Conservation (phyloP, 2,329 filamentous ascomycete species). For the Calonectria fujianensis region DNA sequence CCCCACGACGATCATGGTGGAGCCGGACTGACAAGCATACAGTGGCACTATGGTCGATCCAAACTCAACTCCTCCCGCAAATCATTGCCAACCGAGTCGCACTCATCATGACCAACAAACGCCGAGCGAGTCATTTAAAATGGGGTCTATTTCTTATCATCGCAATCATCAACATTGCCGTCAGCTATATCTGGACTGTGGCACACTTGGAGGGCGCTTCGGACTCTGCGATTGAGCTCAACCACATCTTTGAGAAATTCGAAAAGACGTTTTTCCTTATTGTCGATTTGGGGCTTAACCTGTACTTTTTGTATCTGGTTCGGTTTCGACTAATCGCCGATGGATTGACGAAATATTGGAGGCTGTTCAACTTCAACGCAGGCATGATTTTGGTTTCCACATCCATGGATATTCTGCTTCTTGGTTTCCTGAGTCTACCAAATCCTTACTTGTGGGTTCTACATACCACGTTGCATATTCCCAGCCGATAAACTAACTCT, state of each 20-base stretch:
- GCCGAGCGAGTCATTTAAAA: slow-evolving; percentile 59
- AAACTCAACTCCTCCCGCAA: slow-evolving; percentile 65
- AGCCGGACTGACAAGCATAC: background rate
- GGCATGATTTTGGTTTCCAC: slow-evolving; percentile 69
- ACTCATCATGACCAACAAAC: slow-evolving; percentile 63
- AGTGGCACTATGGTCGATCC: slow-evolving; percentile 47
- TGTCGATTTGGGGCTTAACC: slow-evolving; percentile 69
- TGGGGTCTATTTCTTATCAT: slow-evolving; percentile 60
- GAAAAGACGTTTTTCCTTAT: slow-evolving; percentile 69
- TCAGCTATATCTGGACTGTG: slow-evolving; percentile 64
- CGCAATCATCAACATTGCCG: slow-evolving; percentile 61
- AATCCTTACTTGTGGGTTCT: slow-evolving; percentile 42
- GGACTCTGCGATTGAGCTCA: slow-evolving; percentile 34
- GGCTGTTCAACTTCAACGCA: slow-evolving; percentile 69
- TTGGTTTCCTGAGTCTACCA: slow-evolving; percentile 52
- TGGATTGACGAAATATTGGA: slow-evolving; percentile 70
- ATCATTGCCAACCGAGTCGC: slow-evolving; percentile 67
- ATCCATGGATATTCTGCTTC: slow-evolving; percentile 64
- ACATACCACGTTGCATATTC: slow-evolving; percentile 15
- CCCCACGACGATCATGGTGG: background rate
- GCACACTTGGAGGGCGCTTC: slow-evolving; percentile 55
- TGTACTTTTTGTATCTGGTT: slow-evolving; percentile 69
- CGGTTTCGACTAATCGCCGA: slow-evolving; percentile 66
- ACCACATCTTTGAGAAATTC: slow-evolving; percentile 50
- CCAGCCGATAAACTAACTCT: slow-evolving; percentile 24